Evolutionary conservation across 2,329 filamentous ascomycete genomes (phyloP).

Genomic region (Exophiala spinifera): DNA sequence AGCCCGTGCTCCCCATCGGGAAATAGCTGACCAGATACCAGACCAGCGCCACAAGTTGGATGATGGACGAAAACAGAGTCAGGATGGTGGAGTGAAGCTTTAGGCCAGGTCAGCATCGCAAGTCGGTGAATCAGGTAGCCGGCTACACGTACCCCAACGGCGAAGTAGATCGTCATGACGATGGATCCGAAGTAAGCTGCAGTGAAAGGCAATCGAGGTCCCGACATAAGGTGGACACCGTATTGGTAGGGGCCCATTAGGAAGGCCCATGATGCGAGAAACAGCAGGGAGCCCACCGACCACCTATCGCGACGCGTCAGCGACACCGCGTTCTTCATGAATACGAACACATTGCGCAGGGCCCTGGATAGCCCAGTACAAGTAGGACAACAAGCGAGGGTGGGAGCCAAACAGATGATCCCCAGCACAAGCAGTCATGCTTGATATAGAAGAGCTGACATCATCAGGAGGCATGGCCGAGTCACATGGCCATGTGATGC

Average conservation of each 20-base stretch:
- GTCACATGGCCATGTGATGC: constrained; percentile 25
- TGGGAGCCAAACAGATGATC: constrained; percentile 9
- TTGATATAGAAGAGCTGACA: constrained; percentile 27
- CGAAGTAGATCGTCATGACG: constrained; percentile 83
- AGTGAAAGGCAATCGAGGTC: constrained; percentile 84
- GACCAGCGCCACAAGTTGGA: constrained; percentile 76
- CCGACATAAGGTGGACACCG: constrained; percentile 76
- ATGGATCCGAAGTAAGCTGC: constrained; percentile 94
- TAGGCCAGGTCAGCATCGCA: constrained; percentile 92
- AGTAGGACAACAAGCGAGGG: constrained; percentile 6
- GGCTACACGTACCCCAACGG: constrained; percentile 74
- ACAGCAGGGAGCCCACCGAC: constrained; percentile 87
- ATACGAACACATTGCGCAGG: constrained; percentile 17
- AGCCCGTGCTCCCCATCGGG: constrained; percentile 86
- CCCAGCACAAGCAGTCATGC: constrained; percentile 7
- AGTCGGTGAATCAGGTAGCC: constrained; percentile 81
- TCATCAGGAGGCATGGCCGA: constrained; percentile 28
- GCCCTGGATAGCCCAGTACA: constrained; percentile 9
- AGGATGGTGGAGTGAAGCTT: constrained; percentile 81
- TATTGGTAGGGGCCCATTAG: constrained; percentile 90
- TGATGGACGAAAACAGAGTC: constrained; percentile 76
- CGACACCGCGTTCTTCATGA: constrained; percentile 20
- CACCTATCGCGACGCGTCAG: constrained; percentile 61
- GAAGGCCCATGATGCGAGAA: constrained; percentile 87
- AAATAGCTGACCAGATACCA: constrained; percentile 99